Conservation (phyloP, 2,329 filamentous ascomycete genomes). For the Colletotrichum tofieldiae region DNA sequence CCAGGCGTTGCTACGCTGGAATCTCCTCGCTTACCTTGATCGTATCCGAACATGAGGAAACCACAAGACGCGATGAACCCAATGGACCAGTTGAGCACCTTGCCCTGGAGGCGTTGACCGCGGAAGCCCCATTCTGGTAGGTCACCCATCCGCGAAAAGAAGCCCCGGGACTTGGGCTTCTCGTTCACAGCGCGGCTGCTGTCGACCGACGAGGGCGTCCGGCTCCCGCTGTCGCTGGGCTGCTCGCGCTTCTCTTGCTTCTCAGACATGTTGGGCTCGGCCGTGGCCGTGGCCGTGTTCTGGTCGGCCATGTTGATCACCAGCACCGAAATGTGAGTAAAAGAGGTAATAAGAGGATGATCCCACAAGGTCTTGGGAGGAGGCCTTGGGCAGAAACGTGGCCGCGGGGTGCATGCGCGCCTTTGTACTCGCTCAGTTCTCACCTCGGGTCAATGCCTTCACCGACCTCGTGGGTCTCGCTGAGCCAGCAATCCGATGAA, state of each 20-base stretch:
- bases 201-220: constrained; percentile 24
- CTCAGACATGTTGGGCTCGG: constrained; percentile 27
- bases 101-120: constrained; percentile 46
- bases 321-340: background rate
- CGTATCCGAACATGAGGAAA: constrained; percentile 51
- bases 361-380: background rate
- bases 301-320: constrained; percentile 16
- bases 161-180: constrained; percentile 18
- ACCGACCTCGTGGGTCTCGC: constrained; percentile 21
- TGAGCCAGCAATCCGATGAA: constrained; percentile 7
- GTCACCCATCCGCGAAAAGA: constrained; percentile 44
- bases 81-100: constrained; percentile 48
- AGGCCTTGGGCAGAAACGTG: constrained; percentile 4
- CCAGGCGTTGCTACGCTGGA: background rate
- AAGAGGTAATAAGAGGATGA: background rate
- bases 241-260: constrained; percentile 37
- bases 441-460: background rate
- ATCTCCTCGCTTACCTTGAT: constrained; percentile 39
- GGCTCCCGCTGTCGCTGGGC: constrained; percentile 24
- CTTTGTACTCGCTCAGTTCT: constrained; percentile 38
- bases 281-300: constrained; percentile 5
- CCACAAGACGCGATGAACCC: constrained; percentile 50
- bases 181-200: constrained; percentile 27
- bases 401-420: constrained; percentile 4
- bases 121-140: constrained; percentile 48